Conservation (phyloP, 2,329 filamentous ascomycete genomes). For the Diaporthe ilicicola region DNA sequence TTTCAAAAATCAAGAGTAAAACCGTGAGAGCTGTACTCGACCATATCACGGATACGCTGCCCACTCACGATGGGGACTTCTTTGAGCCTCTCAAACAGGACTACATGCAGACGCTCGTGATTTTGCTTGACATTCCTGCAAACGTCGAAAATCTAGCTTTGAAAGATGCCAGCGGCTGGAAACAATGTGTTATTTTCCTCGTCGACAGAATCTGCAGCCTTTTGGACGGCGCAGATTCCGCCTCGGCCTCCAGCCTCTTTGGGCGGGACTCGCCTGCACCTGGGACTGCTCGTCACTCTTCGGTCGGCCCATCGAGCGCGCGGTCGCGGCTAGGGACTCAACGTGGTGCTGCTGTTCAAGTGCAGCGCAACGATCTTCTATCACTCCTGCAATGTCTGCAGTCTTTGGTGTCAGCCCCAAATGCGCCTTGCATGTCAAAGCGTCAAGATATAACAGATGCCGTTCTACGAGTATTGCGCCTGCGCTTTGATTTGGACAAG, state of each 20-base stretch:
- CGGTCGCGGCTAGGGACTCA: slow-evolving; percentile 34
- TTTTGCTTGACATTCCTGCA: slow-evolving; percentile 75
- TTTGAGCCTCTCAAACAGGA: slow-evolving; percentile 76
- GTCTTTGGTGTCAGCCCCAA: slow-evolving; percentile 69
- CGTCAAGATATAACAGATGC: slow-evolving; percentile 64
- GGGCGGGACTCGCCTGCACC: slow-evolving; percentile 39
- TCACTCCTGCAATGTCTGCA: slow-evolving; percentile 73
- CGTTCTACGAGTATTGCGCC: slow-evolving; percentile 67
- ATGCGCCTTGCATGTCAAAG: slow-evolving; percentile 69
- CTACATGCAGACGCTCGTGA: slow-evolving; percentile 79
- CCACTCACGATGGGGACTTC: slow-evolving; percentile 66
- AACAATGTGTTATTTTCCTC: slow-evolving; percentile 75
- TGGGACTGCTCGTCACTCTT: slow-evolving; percentile 22
- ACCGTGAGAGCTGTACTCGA: slow-evolving; percentile 82
- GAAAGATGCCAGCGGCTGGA: slow-evolving; percentile 66
- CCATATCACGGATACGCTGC: slow-evolving; percentile 81
- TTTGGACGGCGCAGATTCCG: slow-evolving; percentile 50
- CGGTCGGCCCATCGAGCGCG: slow-evolving; percentile 25
- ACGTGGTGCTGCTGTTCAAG: slow-evolving; percentile 38
- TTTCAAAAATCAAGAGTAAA: slow-evolving; percentile 74
- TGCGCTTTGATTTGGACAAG: slow-evolving; percentile 41
- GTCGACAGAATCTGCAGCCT: slow-evolving; percentile 66
- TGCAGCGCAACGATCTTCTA: slow-evolving; percentile 49
- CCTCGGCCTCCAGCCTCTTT: background rate
- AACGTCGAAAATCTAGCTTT: slow-evolving; percentile 82